These are phyloP conservation scores for Nasturtium officinale DNA, from an alignment of 345 rosid genomes.

Conservation along the genomic window DNA sequence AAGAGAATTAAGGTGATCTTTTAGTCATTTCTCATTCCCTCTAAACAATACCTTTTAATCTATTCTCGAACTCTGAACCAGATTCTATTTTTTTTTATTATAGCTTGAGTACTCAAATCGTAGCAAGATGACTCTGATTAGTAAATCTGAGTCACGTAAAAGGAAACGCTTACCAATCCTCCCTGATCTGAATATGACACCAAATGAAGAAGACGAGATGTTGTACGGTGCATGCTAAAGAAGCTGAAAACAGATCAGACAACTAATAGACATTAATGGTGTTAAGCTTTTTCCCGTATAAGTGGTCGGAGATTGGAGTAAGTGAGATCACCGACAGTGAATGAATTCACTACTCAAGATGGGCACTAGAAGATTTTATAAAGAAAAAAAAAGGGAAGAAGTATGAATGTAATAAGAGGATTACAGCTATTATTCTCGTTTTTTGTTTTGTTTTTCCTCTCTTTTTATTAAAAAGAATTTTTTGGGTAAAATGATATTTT, in stretches of 20 bases:
- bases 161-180: conserved; percentile 11
- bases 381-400: neutral
- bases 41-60: neutral
- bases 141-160: neutral
- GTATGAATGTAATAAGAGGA: too few relatives aligned
- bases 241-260: conserved; percentile 2
- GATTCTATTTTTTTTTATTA: neutral
- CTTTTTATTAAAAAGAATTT: too few relatives aligned
- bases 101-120: conserved; percentile 56
- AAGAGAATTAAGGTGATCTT: conserved; percentile 68
- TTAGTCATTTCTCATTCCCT: neutral
- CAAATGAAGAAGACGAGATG: conserved; percentile 54
- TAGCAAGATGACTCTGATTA: conserved; percentile 1
- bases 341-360: neutral
- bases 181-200: conserved; percentile 81
- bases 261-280: conserved; percentile 10
- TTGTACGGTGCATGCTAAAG: conserved; percentile 47
- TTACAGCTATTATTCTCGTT: too few relatives aligned
- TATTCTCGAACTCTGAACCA: neutral
- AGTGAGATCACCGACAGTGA: neutral
- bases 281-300: conserved; percentile 8
- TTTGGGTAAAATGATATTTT: too few relatives aligned
- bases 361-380: neutral
- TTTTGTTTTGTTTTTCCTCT: too few relatives aligned
- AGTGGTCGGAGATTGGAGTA: conserved; percentile 15